Conservation (phyloP, 805 yeast genomes). For the Starmera pachycereana region DNA sequence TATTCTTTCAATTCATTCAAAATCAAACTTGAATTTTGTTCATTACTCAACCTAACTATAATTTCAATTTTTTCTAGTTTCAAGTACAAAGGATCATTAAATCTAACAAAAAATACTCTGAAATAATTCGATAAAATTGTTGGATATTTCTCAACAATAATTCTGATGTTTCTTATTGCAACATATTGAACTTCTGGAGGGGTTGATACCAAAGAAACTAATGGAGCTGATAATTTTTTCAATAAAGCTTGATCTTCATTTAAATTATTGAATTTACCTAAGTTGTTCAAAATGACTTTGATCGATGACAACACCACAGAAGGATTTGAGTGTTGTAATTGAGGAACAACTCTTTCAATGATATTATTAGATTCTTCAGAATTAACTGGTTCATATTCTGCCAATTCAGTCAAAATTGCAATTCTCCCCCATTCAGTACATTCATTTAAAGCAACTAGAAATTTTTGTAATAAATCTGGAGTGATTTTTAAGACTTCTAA, state of each 20-base stretch:
- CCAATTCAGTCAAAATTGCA: constrained; percentile 71
- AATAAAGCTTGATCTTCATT: constrained; percentile 35
- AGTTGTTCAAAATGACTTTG: constrained; percentile 66
- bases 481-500: constrained; percentile 35
- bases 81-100: constrained; percentile 70
- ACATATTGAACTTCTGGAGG: constrained; percentile 95
- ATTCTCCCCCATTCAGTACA: constrained; percentile 99
- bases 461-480: constrained; percentile 38
- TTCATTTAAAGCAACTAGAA: constrained; percentile 81
- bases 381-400: constrained; percentile 53
- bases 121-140: constrained; percentile 64
- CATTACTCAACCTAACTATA: constrained; percentile 57
- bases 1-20: constrained; percentile 70
- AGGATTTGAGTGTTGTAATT: constrained; percentile 93
- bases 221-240: constrained; percentile 71
- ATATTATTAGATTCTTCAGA: constrained; percentile 70
- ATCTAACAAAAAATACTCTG: constrained; percentile 84
- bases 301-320: constrained; percentile 84
- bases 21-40: constrained; percentile 44
- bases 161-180: constrained; percentile 82
- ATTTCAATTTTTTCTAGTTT: constrained; percentile 72
- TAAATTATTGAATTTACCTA: constrained; percentile 31
- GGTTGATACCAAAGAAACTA: constrained; percentile 77
- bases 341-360: constrained; percentile 85
- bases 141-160: constrained; percentile 84